Percentiles rank a stretch among this genome's conserved stretches.
Conservation (phyloP, 176 grass and related monocot species). For the Eremochloa ophiuroides region DNA sequence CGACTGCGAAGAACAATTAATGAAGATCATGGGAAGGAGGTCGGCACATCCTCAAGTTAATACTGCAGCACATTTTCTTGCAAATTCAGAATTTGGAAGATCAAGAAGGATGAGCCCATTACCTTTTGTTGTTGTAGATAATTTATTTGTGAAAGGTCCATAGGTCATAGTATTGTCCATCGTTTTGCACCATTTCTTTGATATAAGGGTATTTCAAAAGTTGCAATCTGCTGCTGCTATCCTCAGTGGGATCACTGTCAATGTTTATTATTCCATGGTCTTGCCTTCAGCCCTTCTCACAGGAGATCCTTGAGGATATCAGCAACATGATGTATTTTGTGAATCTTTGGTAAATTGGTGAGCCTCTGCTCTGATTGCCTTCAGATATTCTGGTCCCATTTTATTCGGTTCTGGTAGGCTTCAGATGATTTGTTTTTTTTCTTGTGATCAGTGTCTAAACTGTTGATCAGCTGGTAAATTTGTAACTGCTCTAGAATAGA, state of each 20-base stretch:
- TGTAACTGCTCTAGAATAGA: constrained; percentile 31
- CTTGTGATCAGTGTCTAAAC: neutral
- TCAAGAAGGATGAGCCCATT: constrained; percentile 10
- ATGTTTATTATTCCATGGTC: neutral
- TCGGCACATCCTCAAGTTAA: constrained; percentile 56
- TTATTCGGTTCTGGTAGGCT: neutral
- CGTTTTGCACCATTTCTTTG: neutral
- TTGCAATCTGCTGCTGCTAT: constrained; percentile 43
- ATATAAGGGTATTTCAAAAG: neutral
- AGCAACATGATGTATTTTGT: constrained; percentile 44
- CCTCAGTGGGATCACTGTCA: constrained; percentile 37
- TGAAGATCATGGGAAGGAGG: constrained; percentile 94
- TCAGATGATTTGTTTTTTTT: neutral
- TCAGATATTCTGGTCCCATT: neutral
- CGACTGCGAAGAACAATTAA: constrained; percentile 73
- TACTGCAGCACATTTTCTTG: constrained; percentile 14
- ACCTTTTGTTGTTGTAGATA: constrained; percentile 54
- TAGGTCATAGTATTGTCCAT: constrained; percentile 28
- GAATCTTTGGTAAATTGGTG: constrained; percentile 21
- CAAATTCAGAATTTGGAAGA: constrained; percentile 16
- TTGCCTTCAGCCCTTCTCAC: neutral
- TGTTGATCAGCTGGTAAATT: constrained; percentile 21
- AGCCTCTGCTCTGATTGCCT: constrained; percentile 3
- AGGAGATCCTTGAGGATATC: constrained; percentile 45
- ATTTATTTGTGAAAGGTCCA: constrained; percentile 58